phyloP scores from a whole-genome alignment of 805 yeast genomes.

The Wickerhamomyces alni region DNA sequence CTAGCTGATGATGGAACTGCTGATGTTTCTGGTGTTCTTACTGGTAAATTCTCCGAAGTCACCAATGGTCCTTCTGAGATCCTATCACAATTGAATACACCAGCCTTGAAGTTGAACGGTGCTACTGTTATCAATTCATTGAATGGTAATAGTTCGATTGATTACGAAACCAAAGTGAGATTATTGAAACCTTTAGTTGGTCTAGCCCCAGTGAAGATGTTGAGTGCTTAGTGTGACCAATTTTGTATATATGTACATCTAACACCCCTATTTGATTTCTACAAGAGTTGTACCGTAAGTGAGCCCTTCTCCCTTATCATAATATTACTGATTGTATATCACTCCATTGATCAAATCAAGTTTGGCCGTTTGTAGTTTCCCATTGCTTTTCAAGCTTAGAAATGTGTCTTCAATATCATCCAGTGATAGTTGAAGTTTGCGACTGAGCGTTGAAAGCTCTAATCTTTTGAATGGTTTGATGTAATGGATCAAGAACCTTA shows the following conservation, averaged over 20 bases:
- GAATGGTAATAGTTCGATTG: constrained; percentile 20
- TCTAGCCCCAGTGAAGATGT: constrained; percentile 20
- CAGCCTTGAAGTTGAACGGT: constrained; percentile 19
- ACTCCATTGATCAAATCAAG: constrained; percentile 22
- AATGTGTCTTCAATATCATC: constrained; percentile 21
- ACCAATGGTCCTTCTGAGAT: neutral
- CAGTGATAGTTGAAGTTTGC: constrained; percentile 11
- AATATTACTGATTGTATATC: constrained; percentile 15
- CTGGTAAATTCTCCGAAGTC: constrained; percentile 13
- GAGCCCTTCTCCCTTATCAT: no score
- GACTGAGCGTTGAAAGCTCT: constrained; percentile 14
- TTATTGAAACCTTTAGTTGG: constrained; percentile 24
- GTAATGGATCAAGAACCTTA: constrained; percentile 21
- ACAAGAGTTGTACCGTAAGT: no score
- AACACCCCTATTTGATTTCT: neutral
- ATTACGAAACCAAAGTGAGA: constrained; percentile 17
- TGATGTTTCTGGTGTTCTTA: constrained; percentile 14
- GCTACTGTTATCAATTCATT: constrained; percentile 20
- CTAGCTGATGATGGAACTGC: constrained; percentile 9
- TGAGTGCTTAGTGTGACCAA: constrained; percentile 4
- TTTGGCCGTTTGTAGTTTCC: constrained; percentile 14
- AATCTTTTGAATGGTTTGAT: constrained; percentile 23
- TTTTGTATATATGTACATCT: neutral
- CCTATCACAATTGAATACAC: constrained; percentile 11
- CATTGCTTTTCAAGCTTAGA: constrained; percentile 17